A percentile compares a stretch with the other conserved stretches of the same genome.
These are phyloP conservation scores for Vickermania ingenoplastis DNA, from an alignment of 208 protist species.

Conservation along the genomic window DNA sequence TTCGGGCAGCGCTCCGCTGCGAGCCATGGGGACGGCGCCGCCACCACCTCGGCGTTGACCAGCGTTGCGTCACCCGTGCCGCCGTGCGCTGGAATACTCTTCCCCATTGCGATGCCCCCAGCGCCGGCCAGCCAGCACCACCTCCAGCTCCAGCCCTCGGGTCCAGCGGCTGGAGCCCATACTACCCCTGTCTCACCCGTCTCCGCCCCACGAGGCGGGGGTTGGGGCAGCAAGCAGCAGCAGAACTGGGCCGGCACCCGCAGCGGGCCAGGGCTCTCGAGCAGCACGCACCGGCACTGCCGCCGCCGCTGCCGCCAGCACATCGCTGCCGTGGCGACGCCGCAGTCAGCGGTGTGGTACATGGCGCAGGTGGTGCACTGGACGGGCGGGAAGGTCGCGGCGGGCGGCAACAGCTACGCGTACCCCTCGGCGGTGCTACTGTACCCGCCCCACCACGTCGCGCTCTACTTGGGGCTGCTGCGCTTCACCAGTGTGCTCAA, in stretches of 20 bases:
- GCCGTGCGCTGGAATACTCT: background rate
- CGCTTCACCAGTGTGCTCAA: background rate
- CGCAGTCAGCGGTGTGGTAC: background rate
- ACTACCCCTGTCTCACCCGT: too few relatives aligned
- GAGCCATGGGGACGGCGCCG: background rate
- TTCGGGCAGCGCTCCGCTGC: background rate
- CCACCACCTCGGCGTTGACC: background rate
- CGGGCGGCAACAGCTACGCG: background rate
- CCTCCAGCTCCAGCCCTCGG: background rate
- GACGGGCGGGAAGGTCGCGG: background rate
- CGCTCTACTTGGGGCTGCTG: background rate
- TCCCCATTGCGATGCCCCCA: background rate
- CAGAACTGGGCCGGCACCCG: background rate
- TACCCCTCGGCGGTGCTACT: background rate
- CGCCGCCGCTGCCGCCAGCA: background rate
- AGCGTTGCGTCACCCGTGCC: background rate
- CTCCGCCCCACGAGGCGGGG: too few relatives aligned
- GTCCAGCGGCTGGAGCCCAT: too few relatives aligned
- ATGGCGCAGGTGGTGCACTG: background rate
- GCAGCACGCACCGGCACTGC: background rate
- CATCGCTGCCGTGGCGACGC: background rate
- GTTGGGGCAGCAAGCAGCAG: background rate
- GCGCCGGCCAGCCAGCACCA: background rate
- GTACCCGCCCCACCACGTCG: background rate
- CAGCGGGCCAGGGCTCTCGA: background rate